Evolutionary conservation across 2,329 filamentous ascomycete species (phyloP).

Genomic region (Cordyceps farinosa): DNA sequence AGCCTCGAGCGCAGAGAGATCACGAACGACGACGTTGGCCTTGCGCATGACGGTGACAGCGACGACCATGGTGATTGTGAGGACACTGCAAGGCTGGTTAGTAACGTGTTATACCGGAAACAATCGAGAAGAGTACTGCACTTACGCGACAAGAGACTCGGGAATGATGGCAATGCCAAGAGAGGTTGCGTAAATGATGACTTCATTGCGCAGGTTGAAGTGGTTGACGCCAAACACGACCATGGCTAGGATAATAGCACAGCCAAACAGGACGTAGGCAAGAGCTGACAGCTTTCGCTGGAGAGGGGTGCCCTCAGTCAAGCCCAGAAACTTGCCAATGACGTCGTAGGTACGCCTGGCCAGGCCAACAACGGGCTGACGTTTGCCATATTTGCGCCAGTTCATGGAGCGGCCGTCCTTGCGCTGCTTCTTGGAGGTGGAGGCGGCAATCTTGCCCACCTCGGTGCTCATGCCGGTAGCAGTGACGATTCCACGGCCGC

Average conservation of each 20-base stretch:
- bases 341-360: slow-evolving; percentile 46
- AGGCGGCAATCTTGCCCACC: slow-evolving; percentile 64
- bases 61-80: slow-evolving; percentile 68
- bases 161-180: slow-evolving; percentile 61
- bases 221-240: slow-evolving; percentile 57
- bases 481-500: slow-evolving; percentile 69
- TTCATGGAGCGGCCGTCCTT: slow-evolving; percentile 54
- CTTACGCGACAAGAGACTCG: slow-evolving; percentile 60
- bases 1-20: slow-evolving; percentile 64
- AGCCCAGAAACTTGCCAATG: slow-evolving; percentile 56
- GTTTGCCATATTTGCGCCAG: slow-evolving; percentile 51
- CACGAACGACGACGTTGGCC: slow-evolving; percentile 61
- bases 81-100: slow-evolving; percentile 39
- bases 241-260: slow-evolving; percentile 57
- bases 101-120: slow-evolving; percentile 15
- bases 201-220: slow-evolving; percentile 48
- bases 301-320: slow-evolving; percentile 68
- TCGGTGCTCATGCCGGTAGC: slow-evolving; percentile 69
- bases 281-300: slow-evolving; percentile 75
- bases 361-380: slow-evolving; percentile 45
- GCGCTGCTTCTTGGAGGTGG: slow-evolving; percentile 50
- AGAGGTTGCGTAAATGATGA: slow-evolving; percentile 56
- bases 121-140: slow-evolving; percentile 15
- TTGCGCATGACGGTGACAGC: slow-evolving; percentile 63
- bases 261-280: slow-evolving; percentile 71